Percentiles rank a stretch among this genome's conserved stretches.
phyloP scores from a whole-genome alignment of 139 green algal species.

The Pleodorina starrii region DNA sequence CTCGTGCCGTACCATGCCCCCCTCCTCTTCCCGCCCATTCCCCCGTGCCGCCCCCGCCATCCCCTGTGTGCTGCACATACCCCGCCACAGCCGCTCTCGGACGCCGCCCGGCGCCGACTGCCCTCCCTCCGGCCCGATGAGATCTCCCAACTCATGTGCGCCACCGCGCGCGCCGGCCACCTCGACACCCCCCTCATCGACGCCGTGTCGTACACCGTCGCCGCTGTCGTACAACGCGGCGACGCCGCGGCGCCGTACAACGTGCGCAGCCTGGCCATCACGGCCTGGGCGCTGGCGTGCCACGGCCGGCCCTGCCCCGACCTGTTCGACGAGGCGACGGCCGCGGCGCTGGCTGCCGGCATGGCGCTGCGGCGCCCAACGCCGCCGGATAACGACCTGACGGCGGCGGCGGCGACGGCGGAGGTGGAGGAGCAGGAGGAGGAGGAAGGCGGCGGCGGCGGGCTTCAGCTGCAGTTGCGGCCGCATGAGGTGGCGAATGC shows the following conservation, averaged over 20 bases:
- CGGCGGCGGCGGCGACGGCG: neutral
- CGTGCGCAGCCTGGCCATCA: constrained; percentile 17
- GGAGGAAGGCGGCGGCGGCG: neutral
- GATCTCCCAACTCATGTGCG: constrained; percentile 7
- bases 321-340: neutral
- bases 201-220: neutral
- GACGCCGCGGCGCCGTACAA: neutral
- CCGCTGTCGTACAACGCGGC: neutral
- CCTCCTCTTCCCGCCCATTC: too few relatives aligned
- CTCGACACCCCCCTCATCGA: neutral
- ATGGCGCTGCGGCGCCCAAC: neutral
- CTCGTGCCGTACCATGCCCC: too few relatives aligned
- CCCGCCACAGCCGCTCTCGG: neutral
- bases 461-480: constrained; percentile 16
- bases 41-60: too few relatives aligned
- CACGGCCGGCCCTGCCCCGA: neutral
- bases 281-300: constrained; percentile 9
- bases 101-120: neutral
- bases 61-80: too few relatives aligned
- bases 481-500: constrained; percentile 20
- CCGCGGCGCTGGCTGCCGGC: neutral
- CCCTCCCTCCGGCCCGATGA: constrained; percentile 28
- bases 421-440: neutral
- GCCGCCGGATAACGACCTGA: too few relatives aligned
- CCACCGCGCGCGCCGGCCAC: neutral